Evolutionary conservation across 225 moss, liverwort and hornwort genomes (phyloP), one percentile per base, ranked within the genome.

Genomic region (Pseudisothecium myosuroides): DNA sequence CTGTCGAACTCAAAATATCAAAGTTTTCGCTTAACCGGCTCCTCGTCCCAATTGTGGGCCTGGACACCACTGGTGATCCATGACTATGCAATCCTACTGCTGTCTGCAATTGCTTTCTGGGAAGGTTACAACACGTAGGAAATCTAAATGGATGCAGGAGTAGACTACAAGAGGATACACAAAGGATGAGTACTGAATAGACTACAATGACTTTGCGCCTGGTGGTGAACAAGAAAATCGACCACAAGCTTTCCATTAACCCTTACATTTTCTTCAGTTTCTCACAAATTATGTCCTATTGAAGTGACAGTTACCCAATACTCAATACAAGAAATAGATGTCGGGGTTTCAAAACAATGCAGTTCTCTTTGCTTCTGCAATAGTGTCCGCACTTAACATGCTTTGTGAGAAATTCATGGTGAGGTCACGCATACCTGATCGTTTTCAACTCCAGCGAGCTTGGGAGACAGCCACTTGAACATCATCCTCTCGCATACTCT

Each of bases 61-160:
- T 94, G 90, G 88, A 88, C 91, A 94, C 83, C 61, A 94, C 88
- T 65, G 91, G 82, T 65, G 91, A 94, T 85, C 92, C 94, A 87
- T 92, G 91, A 91, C 87, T 89, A 91, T 83, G 91, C 88, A 94
- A 91, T 82, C 91, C 92, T 88, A 91, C 86, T 86, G 89, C 87
- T 91, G 89, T 90, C 93, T 94, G 92, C 94, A 92, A 88, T 76
- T 84, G 55, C 81, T 91, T 68, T 82, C 87, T 90, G 67, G 50
- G 67, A 88, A 91, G 58, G 88, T 85, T 88, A 90, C 91, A 62
- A 85, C 80, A 81, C 85, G 61, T 50, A 87, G 87, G 87, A 69
- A 80, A 89, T 73, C 89, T 87, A 87, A 75, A 83, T 52, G 82
- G 87, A 87, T 87, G 60, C 54, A 87, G 37, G 60, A 74, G 54